Evolutionary conservation across 208 protist genomes (phyloP).

Genomic region (Trypanosoma cruzi): DNA sequence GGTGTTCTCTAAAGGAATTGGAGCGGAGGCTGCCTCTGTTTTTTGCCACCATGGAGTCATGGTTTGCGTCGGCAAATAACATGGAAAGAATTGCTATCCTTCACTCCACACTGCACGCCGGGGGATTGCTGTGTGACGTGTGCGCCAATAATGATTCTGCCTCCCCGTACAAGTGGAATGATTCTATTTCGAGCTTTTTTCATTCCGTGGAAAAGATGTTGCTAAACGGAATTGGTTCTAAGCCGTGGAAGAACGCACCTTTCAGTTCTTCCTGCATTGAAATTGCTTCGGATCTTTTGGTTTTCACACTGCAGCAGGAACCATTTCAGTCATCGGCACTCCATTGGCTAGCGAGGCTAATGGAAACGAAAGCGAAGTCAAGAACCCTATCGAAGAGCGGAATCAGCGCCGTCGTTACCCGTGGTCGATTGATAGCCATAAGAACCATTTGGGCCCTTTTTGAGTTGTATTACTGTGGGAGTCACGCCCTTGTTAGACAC

Average conservation of each 20-base stretch:
- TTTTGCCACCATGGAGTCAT: slow-evolving; percentile 16
- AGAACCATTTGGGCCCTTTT: slow-evolving; percentile 18
- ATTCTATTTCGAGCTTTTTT: slow-evolving; percentile 16
- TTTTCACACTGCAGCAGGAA: slow-evolving; percentile 27
- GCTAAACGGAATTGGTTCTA: slow-evolving; percentile 7
- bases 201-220: slow-evolving; percentile 27
- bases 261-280: background rate
- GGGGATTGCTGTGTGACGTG: slow-evolving; percentile 20
- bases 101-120: slow-evolving; percentile 22
- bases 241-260: slow-evolving; percentile 8
- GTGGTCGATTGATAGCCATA: slow-evolving; percentile 33
- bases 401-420: background rate
- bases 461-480: slow-evolving; percentile 8
- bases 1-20: slow-evolving; percentile 9
- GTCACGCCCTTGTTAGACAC: background rate
- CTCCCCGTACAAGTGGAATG: background rate
- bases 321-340: slow-evolving; percentile 14
- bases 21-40: slow-evolving; percentile 10
- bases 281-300: slow-evolving; percentile 26
- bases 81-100: slow-evolving; percentile 28
- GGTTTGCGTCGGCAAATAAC: slow-evolving; percentile 16
- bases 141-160: background rate
- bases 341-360: slow-evolving; percentile 17
- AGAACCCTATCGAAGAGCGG: slow-evolving; percentile 2
- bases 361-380: slow-evolving; percentile 14